phyloP scores from a whole-genome alignment of 352 stramenopile genomes.

The Phytophthora citricola region DNA sequence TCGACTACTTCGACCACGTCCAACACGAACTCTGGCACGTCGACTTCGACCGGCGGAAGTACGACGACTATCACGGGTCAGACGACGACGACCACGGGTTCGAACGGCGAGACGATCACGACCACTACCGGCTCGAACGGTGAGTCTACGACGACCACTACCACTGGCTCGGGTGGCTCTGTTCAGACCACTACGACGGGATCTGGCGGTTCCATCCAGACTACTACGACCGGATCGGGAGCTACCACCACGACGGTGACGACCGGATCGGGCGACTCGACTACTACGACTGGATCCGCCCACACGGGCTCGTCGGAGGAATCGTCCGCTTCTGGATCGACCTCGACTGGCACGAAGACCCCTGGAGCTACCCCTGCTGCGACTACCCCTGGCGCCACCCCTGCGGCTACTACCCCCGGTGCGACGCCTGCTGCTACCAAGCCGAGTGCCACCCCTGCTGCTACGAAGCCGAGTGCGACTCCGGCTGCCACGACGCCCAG shows the following conservation, averaged over 20 bases:
- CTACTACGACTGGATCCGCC: conserved; percentile 26
- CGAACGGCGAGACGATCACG: conserved; percentile 11
- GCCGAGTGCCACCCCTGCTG: conserved; percentile 20
- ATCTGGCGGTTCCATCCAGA: conserved; percentile 25
- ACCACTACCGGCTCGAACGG: conserved; percentile 17
- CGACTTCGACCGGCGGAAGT: conserved; percentile 13
- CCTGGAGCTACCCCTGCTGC: conserved; percentile 16
- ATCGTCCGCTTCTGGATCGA: conserved; percentile 9
- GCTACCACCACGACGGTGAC: conserved; percentile 23
- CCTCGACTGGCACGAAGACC: conserved; percentile 21
- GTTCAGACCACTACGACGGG: conserved; percentile 29
- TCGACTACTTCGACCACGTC: conserved; percentile 8
- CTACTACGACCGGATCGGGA: conserved; percentile 24
- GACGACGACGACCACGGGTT: conserved; percentile 24
- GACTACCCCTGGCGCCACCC: conserved; percentile 30
- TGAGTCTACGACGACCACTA: conserved; percentile 19
- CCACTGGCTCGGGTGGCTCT: conserved; percentile 8
- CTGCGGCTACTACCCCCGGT: conserved; percentile 22
- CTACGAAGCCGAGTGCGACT: conserved; percentile 17
- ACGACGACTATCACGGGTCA: conserved; percentile 19
- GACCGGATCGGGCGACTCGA: conserved; percentile 21
- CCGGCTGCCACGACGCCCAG: conserved; percentile 27
- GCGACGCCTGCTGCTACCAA: conserved; percentile 27
- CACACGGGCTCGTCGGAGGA: conserved; percentile 9
- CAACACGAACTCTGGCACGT: conserved; percentile 14